Evolutionary conservation across 371 early-diverging fungal genomes (phyloP), one percentile per base, ranked within the genome.

Genomic region (Smittium culicis): DNA sequence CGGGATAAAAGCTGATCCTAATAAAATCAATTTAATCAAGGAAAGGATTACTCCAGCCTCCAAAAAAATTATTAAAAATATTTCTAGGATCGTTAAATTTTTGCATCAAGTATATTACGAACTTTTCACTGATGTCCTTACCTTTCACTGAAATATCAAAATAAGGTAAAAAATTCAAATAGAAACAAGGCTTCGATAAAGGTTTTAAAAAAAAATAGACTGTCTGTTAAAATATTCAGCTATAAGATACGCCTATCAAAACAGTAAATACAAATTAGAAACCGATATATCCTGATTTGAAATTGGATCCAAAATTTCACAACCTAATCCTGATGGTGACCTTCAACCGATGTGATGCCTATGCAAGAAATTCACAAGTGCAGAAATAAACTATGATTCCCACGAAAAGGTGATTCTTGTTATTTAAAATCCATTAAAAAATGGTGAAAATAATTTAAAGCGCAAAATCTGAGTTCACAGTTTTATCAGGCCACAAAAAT

Each of bases 81-180:
- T 83, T 86, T 68, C 70, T 84, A 0, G 86, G 86, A 0, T 69
- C 81, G n/a, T 68, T 76, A 5, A 81, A 81, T 27, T 85, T 72
- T 67, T 82, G 82, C 71, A 72, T 74, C 0, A 69, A 78, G 1
- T 85, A 82, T 63, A 59, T 59, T 11, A 5, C 60, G 5, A 35
- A 75, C 28, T 83, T 72, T 66, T 68, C 83, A 1, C 1, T 73
- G 17, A 69, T 81, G 1, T 72, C 79, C 0, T 17, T 35, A 11
- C 82, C 80, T 0, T 29, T 85, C 0, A 74, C 77, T 0, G 59
- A 72, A 16, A 69, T 82, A 1, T 29, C 74, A 1, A 79, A 75
- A 33, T 71, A 73, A 66, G 73, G 77, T 27, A 59, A 5, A 5
- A 54, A 34, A 0, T 78, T 81, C 62, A 3, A n/a, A n/a, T n/a